Conservation (phyloP, 1,284 basidiomycete genomes). For the Puccinia triticina region DNA sequence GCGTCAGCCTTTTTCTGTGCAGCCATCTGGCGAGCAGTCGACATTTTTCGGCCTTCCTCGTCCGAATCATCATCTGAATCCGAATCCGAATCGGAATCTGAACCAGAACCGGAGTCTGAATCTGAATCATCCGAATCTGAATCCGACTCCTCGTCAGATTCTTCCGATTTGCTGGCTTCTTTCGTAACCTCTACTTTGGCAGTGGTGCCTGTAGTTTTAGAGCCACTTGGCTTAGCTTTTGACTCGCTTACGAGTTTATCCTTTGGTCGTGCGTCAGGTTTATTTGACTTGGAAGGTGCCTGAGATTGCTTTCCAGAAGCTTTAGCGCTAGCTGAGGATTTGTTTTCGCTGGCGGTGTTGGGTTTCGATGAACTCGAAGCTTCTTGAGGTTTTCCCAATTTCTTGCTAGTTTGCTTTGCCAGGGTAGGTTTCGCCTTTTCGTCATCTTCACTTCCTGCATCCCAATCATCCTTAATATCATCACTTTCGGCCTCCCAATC, state of each 20-base stretch:
- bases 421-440: constrained; percentile 20
- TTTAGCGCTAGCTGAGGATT: constrained; percentile 27
- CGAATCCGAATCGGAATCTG: constrained; percentile 61
- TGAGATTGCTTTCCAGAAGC: constrained; percentile 53
- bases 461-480: constrained; percentile 59
- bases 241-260: constrained; percentile 54
- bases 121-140: constrained; percentile 61
- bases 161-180: constrained; percentile 53
- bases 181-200: not conserved
- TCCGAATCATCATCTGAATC: constrained; percentile 69
- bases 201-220: not conserved
- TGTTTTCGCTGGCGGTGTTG: constrained; percentile 44
- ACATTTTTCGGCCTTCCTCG: constrained; percentile 60
- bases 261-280: constrained; percentile 61
- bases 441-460: constrained; percentile 57
- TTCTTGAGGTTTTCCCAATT: constrained; percentile 53
- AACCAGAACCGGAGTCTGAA: constrained; percentile 60
- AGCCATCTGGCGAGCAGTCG: constrained; percentile 65
- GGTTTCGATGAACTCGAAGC: constrained; percentile 49
- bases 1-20: constrained; percentile 82
- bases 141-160: constrained; percentile 59
- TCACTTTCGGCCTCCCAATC: constrained; percentile 87
- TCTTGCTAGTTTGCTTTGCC: constrained; percentile 38
- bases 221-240: constrained; percentile 53
- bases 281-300: constrained; percentile 56